Evolutionary conservation across 2,329 filamentous ascomycete genomes (phyloP).

Genomic region (Ceratocystis ficicola): DNA sequence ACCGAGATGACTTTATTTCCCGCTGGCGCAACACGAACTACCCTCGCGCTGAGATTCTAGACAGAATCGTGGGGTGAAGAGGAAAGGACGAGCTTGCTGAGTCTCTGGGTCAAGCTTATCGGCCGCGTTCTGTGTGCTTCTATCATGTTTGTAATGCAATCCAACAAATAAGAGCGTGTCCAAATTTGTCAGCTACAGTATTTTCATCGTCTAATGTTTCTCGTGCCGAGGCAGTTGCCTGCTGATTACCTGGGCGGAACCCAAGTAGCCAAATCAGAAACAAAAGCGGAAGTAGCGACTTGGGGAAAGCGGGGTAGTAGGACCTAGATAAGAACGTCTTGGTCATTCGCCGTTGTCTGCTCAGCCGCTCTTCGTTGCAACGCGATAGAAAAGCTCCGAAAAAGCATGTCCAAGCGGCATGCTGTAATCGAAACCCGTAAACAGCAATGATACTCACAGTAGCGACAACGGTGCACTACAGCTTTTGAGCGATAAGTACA

Average conservation of each 20-base stretch:
- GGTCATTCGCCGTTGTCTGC: too few species aligned
- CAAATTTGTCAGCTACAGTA: too few species aligned
- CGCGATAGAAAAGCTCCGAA: too few species aligned
- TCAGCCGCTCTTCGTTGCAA: too few species aligned
- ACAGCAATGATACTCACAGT: too few species aligned
- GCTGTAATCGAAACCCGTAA: too few species aligned
- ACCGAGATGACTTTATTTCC: constrained; percentile 69
- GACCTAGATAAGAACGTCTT: neutral
- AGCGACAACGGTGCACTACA: neutral
- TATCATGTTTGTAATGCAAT: neutral
- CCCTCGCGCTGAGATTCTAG: constrained; percentile 33
- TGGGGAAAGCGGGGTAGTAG: neutral
- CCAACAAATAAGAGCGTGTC: too few species aligned
- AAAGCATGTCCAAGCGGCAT: too few species aligned
- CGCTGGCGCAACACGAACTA: constrained; percentile 62
- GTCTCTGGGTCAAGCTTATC: neutral
- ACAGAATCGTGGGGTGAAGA: constrained; percentile 21
- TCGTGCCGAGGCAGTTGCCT: neutral
- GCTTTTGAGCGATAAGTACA: neutral
- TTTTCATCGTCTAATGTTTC: neutral
- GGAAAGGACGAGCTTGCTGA: neutral
- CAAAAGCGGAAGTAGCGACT: neutral
- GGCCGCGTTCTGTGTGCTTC: neutral
- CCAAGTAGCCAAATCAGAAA: neutral
- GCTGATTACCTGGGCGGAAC: neutral